Conservation (phyloP, 768 basidiomycete genomes). For the Agrocybe praecox region DNA sequence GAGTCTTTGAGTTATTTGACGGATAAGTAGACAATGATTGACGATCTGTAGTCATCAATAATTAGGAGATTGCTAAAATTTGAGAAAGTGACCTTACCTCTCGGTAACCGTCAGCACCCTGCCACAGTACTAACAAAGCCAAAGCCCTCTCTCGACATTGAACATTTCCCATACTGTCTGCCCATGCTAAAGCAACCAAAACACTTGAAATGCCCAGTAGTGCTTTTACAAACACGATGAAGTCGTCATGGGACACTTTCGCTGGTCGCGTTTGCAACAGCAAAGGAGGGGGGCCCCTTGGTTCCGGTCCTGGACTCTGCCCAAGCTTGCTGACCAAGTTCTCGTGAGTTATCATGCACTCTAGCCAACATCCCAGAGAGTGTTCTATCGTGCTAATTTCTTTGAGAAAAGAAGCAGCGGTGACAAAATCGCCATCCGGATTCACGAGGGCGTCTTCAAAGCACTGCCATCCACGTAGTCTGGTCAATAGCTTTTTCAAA, state of each 20-base stretch:
- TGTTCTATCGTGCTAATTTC: constrained; percentile 68
- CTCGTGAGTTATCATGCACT: constrained; percentile 63
- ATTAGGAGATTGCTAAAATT: constrained; percentile 7
- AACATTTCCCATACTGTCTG: constrained; percentile 72
- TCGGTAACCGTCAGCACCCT: constrained; percentile 67
- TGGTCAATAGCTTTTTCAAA: constrained; percentile 46
- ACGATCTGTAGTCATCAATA: constrained; percentile 52
- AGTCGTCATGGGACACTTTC: constrained; percentile 51
- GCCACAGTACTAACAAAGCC: constrained; percentile 66
- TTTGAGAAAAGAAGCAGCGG: constrained; percentile 52
- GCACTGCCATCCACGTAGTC: constrained; percentile 59
- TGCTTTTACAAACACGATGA: constrained; percentile 65
- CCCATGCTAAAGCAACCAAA: constrained; percentile 76
- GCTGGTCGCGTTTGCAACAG: constrained; percentile 33
- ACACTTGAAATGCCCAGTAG: constrained; percentile 69
- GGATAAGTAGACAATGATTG: constrained; percentile 70
- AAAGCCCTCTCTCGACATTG: constrained; percentile 65
- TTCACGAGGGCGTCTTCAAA: constrained; percentile 67
- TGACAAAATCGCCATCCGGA: constrained; percentile 49
- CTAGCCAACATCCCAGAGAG: constrained; percentile 73
- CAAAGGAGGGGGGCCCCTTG: constrained; percentile 37
- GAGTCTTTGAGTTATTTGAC: constrained; percentile 72
- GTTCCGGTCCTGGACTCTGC: constrained; percentile 37
- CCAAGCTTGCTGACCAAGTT: constrained; percentile 50
- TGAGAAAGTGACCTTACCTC: constrained; percentile 47